phyloP scores from a whole-genome alignment of 2,329 filamentous ascomycete species.

The Cladophialophora carrionii region DNA sequence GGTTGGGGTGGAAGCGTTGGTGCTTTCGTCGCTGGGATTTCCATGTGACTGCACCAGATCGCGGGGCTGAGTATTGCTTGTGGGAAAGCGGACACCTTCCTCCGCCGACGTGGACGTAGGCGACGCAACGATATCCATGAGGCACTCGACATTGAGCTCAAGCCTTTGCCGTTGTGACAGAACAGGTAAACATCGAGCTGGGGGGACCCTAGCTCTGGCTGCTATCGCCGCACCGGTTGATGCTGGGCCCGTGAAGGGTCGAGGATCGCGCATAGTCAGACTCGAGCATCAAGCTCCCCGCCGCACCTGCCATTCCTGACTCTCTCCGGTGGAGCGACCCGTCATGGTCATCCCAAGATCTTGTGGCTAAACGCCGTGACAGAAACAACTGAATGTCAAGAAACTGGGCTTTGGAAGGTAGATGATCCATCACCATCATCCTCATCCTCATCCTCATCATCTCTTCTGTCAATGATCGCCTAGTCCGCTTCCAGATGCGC shows the following conservation, averaged over 20 bases:
- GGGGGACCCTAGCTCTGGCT: constrained; percentile 13
- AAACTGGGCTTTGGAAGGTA: not conserved
- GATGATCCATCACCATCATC: not conserved
- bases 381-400: not conserved
- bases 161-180: constrained; percentile 60
- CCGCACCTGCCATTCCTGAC: constrained; percentile 21
- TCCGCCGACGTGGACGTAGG: constrained; percentile 37
- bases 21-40: constrained; percentile 51
- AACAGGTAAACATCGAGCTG: constrained; percentile 45
- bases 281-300: constrained; percentile 18
- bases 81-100: constrained; percentile 25
- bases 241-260: constrained; percentile 3
- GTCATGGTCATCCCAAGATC: not conserved
- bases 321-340: not conserved
- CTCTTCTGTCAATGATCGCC: not conserved
- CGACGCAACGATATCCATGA: constrained; percentile 38
- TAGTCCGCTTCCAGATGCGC: not conserved
- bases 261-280: constrained; percentile 2
- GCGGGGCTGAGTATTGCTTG: constrained; percentile 43
- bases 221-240: constrained; percentile 5
- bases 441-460: no score
- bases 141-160: constrained; percentile 34
- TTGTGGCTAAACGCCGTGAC: not conserved
- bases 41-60: constrained; percentile 49
- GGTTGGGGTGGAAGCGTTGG: constrained; percentile 18